Conservation (phyloP, 2,329 filamentous ascomycete genomes). For the Capronia epimyces region DNA sequence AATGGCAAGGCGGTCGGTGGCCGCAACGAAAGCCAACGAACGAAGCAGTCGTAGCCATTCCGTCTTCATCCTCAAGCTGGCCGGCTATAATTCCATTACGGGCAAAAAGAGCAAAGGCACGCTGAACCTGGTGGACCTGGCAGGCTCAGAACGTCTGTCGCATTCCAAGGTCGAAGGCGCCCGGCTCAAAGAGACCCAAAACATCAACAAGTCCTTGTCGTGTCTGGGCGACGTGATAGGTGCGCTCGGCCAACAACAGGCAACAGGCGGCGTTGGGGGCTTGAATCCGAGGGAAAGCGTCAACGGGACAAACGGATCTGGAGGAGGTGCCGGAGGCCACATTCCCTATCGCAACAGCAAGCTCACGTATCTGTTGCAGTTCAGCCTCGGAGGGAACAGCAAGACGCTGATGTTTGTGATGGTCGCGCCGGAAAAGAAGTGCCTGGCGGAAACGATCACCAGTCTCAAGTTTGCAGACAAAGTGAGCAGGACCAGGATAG, state of each 20-base stretch:
- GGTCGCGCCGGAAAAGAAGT: slow-evolving; percentile 85
- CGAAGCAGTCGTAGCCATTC: slow-evolving; percentile 90
- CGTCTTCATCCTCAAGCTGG: slow-evolving; percentile 78
- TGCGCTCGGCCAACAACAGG: slow-evolving; percentile 70
- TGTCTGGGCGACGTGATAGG: slow-evolving; percentile 93
- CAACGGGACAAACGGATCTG: slow-evolving; percentile 1
- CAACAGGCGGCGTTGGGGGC: neutral
- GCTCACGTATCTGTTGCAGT: slow-evolving; percentile 91
- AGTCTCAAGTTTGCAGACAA: slow-evolving; percentile 95
- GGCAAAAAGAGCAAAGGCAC: slow-evolving; percentile 85
- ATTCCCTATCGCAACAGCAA: slow-evolving; percentile 96
- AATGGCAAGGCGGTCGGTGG: slow-evolving; percentile 80
- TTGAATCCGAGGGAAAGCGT: slow-evolving; percentile 13
- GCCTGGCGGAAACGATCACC: slow-evolving; percentile 86
- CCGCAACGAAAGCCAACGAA: slow-evolving; percentile 96
- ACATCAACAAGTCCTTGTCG: slow-evolving; percentile 91
- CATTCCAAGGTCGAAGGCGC: slow-evolving; percentile 82
- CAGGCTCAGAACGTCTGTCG: slow-evolving; percentile 84
- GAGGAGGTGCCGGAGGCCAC: slow-evolving; percentile 56
- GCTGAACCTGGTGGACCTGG: slow-evolving; percentile 90
- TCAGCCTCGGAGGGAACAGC: slow-evolving; percentile 87
- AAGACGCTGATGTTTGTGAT: slow-evolving; percentile 99
- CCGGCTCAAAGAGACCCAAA: slow-evolving; percentile 86
- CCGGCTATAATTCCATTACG: slow-evolving; percentile 64
- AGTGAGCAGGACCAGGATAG: slow-evolving; percentile 44